Percentiles rank a stretch among this genome's conserved stretches.
Evolutionary conservation across 75 land plant genomes (phyloP).

Genomic region (Cupressus sempervirens): DNA sequence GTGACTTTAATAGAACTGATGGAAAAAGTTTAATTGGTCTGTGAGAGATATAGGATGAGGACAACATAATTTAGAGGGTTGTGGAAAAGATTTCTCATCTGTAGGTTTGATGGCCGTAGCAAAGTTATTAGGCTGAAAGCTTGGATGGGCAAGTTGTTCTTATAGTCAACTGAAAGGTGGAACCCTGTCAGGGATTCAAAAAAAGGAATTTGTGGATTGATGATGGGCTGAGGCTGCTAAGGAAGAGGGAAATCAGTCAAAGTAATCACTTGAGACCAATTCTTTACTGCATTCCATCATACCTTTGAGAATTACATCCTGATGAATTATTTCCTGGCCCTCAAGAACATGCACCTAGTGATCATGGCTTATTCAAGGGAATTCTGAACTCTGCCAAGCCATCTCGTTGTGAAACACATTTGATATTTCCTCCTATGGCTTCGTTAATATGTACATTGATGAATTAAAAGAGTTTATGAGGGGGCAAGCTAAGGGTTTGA

Average conservation of each 20-base stretch:
- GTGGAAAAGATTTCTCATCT: background rate
- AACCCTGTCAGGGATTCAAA: background rate
- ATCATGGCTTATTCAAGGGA: background rate
- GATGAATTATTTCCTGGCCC: background rate
- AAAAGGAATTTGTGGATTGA: background rate
- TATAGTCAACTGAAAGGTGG: too few relatives aligned
- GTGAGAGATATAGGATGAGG: background rate
- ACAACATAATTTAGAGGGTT: background rate
- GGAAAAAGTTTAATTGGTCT: background rate
- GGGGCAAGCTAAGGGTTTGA: background rate
- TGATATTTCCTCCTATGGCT: background rate
- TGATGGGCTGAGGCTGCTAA: background rate
- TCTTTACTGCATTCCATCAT: background rate
- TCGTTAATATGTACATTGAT: background rate
- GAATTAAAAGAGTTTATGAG: background rate
- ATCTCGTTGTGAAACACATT: too few relatives aligned
- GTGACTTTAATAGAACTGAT: background rate
- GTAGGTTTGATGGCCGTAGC: background rate
- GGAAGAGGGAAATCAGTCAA: background rate
- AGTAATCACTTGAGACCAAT: background rate
- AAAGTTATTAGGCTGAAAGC: background rate
- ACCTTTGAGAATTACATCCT: background rate
- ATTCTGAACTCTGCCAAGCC: background rate
- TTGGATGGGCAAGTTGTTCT: background rate
- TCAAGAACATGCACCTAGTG: background rate